Base-by-base conservation (phyloP, 495 filamentous ascomycete genomes). In the Talaromyces borbonicus region DNA sequence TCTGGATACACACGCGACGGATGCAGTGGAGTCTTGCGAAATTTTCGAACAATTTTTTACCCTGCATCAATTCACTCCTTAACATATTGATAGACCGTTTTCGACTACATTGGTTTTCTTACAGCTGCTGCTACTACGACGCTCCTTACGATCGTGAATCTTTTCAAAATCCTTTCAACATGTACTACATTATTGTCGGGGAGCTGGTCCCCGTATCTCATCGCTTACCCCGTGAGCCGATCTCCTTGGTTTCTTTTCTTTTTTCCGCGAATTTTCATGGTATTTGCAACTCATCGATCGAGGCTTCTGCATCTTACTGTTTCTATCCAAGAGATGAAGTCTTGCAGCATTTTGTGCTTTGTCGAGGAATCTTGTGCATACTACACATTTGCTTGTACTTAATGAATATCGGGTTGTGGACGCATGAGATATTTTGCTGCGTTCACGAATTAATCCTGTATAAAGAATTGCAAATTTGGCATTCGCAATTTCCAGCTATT, bases 141-240 rank as follows among this genome's bases (percentile, higher is more conserved):
- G 27, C 18, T 46, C 43, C 43, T 46, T 46, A 35, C 43, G 43
- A 33, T 18, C 26, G 43, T 31, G 43, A 46, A 15, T 33, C 38
- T 41, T 23, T 8, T 8, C 23, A n/a, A 23, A 25, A 5, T 4
- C n/a, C 4, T n/a, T n/a, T n/a, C n/a, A n/a, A n/a, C n/a, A n/a
- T n/a, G n/a, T n/a, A n/a, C n/a, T n/a, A n/a, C n/a, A n/a, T n/a
- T n/a, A n/a, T 8, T 20, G 26, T 41, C 38, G 38, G 4, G 38
- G 6, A 24, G 22, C 14, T 41, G 26, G 24, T 25, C 19, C 38
- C 16, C 12, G 12, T n/a, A 23, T 8, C 26, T 41, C 15, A 25
- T 41, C n/a, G 38, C 24, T 24, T 41, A 41, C 38, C 38, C 38
- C 20, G 26, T 25, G 15, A 25, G 14, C 22, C 16, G 3, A 14